Conservation (phyloP, 805 yeast genomes). For the Tetrapisispora pingtungensis region DNA sequence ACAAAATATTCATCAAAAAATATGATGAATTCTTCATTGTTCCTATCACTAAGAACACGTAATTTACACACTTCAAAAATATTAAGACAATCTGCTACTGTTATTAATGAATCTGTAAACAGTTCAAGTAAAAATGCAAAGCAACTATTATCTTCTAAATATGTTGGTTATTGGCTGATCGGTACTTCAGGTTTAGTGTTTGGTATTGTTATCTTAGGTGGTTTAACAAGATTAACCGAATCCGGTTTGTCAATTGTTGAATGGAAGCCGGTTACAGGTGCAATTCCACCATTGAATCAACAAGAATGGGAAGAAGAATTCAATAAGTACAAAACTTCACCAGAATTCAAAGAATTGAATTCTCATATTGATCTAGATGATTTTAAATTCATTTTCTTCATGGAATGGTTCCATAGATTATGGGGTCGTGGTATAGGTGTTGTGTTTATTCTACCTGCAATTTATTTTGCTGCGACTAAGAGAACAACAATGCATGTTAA, state of each 20-base stretch:
- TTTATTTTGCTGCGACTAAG: slow-evolving; percentile 61
- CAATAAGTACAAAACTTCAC: slow-evolving; percentile 67
- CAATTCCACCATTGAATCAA: slow-evolving; percentile 77
- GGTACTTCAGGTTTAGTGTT: slow-evolving; percentile 84
- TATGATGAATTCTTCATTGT: not conserved
- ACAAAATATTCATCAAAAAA: not conserved
- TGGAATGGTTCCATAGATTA: slow-evolving; percentile 97
- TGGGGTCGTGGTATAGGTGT: slow-evolving; percentile 88
- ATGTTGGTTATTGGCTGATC: slow-evolving; percentile 79
- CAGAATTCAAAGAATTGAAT: slow-evolving; percentile 84
- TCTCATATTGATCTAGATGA: slow-evolving; percentile 77
- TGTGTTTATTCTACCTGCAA: slow-evolving; percentile 73
- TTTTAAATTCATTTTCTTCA: slow-evolving; percentile 84
- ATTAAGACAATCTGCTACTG: slow-evolving; percentile 6
- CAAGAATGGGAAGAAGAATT: slow-evolving; percentile 83
- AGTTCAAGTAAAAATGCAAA: not conserved
- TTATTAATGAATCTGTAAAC: not conserved
- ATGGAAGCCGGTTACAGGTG: slow-evolving; percentile 97
- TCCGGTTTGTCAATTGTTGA: slow-evolving; percentile 94
- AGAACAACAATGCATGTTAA: slow-evolving; percentile 61
- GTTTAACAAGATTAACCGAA: slow-evolving; percentile 89
- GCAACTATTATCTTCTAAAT: slow-evolving; percentile 32
- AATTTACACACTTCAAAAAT: slow-evolving; percentile 8
- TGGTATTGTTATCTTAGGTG: slow-evolving; percentile 94
- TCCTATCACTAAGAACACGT: slow-evolving; percentile 1